Conservation (phyloP, 2,329 filamentous ascomycete species). For the Aspergillus viridinutans region DNA sequence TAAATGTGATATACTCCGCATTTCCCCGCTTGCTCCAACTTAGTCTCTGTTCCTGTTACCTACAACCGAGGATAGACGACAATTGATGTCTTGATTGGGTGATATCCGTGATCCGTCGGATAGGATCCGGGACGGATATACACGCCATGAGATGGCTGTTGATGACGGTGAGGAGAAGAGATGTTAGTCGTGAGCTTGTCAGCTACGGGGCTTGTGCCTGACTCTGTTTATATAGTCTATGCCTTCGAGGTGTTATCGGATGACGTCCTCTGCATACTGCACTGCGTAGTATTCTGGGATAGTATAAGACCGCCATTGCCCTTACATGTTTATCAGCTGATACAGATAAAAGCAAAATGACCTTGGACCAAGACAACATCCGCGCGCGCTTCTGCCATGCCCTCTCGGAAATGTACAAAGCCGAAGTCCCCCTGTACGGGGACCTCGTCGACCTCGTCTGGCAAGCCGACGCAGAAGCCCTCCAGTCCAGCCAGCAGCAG, state of each 20-base stretch:
- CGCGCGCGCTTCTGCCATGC: slow-evolving; percentile 28
- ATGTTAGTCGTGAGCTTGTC: too few relatives aligned
- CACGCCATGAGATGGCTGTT: neutral
- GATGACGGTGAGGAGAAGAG: too few relatives aligned
- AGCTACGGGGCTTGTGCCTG: too few relatives aligned
- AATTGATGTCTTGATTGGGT: neutral
- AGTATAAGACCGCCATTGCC: too few relatives aligned
- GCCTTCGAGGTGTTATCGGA: too few relatives aligned
- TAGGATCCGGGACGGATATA: neutral
- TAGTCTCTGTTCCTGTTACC: neutral
- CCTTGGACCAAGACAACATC: slow-evolving; percentile 20
- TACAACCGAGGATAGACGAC: neutral
- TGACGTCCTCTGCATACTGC: too few relatives aligned
- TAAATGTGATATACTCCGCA: too few relatives aligned
- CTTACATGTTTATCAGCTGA: too few relatives aligned
- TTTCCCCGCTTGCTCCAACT: too few relatives aligned
- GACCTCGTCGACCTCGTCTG: slow-evolving; percentile 29
- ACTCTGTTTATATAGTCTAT: too few relatives aligned
- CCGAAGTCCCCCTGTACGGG: slow-evolving; percentile 32
- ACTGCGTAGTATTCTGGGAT: too few relatives aligned
- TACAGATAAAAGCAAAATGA: slow-evolving; percentile 3
- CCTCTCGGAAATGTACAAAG: slow-evolving; percentile 34
- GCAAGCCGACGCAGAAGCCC: slow-evolving; percentile 21
- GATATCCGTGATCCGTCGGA: neutral
- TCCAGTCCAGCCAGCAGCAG: slow-evolving; percentile 12